Base-by-base conservation (phyloP, 345 rosid species). In the Salix koriyanagi region DNA sequence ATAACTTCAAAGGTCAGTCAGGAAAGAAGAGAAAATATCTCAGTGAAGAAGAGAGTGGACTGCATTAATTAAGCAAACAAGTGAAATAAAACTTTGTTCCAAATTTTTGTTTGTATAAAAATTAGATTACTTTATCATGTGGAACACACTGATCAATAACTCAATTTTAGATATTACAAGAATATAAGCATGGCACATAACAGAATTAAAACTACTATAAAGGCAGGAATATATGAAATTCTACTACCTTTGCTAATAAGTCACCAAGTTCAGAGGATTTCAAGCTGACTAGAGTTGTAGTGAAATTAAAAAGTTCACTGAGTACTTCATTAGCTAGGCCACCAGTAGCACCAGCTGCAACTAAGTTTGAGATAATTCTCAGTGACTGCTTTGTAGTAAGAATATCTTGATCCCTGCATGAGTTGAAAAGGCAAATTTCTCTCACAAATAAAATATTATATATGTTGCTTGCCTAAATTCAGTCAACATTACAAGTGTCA, bases 281-380 rank as follows among this genome's bases (percentile, higher is more conserved):
- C 86, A 90, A 81, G 82, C 89, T 77, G 84, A 87, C 82, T 61
- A 89, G 79, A 58, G 75, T 70, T 18, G 85, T 85, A 76, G 88
- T 74, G 75, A 91, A 96, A 77, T 91, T 90, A 74, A 93, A 87
- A 83, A 96, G 86, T 81, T 86, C 91, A 80, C 86, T 76, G 67
- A 91, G 68, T 79, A 90, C 83, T 84, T 90, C 96, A 77, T 93
- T 89, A 77, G 81, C 79, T 68, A 90, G 74, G 75, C 84, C 89
- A 69, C 79, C 83, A 56, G 92, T 85, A 65, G 87, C 92, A 70
- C 89, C 91, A 84, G 92, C 93, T 79, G 90, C 90, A 86, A 89
- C 85, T 85, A 96, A 84, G 82, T 96, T 93, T 81, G 98, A 88
- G 79, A 96, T 87, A 76, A 96, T 88, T 83, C 86, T 89, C 82